phyloP scores from a whole-genome alignment of 495 filamentous ascomycete species.

The Podospora pseudoanserina region DNA sequence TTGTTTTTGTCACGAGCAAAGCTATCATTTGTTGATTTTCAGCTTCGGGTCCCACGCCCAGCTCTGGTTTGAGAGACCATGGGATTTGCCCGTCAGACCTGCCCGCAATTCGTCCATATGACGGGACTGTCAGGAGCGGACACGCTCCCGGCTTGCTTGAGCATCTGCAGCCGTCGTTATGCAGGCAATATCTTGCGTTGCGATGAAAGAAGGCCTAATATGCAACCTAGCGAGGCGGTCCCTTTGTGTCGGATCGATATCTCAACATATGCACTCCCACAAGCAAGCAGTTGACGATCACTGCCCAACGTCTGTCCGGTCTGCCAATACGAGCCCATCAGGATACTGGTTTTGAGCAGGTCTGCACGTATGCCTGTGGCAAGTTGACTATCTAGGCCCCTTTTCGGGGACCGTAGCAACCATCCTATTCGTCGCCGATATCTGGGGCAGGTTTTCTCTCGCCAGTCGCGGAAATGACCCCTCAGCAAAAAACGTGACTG shows the following conservation, averaged over 20 bases:
- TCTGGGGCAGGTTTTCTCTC: background rate
- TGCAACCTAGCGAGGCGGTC: constrained; percentile 18
- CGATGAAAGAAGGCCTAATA: constrained; percentile 25
- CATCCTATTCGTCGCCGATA: constrained; percentile 1
- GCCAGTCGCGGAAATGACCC: background rate
- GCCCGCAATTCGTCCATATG: constrained; percentile 1
- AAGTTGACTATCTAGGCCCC: constrained; percentile 1
- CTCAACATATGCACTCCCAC: constrained; percentile 12
- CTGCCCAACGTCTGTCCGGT: constrained; percentile 28
- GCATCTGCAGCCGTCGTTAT: constrained; percentile 1
- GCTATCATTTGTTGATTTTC: constrained; percentile 13
- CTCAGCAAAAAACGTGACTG: background rate
- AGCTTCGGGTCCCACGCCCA: constrained; percentile 6
- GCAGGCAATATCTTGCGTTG: constrained; percentile 22
- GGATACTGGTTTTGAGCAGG: constrained; percentile 14
- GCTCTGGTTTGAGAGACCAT: constrained; percentile 6
- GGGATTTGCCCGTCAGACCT: constrained; percentile 11
- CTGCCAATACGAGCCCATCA: constrained; percentile 15
- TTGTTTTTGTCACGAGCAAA: background rate
- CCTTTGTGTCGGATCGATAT: constrained; percentile 22
- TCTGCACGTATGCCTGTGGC: constrained; percentile 16
- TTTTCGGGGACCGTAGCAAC: background rate
- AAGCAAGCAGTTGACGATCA: constrained; percentile 1
- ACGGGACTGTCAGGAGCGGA: background rate
- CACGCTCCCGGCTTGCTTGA: background rate